Evolutionary conservation across 345 rosid genomes (phyloP).

Genomic region (Streptanthus diversifolius): DNA sequence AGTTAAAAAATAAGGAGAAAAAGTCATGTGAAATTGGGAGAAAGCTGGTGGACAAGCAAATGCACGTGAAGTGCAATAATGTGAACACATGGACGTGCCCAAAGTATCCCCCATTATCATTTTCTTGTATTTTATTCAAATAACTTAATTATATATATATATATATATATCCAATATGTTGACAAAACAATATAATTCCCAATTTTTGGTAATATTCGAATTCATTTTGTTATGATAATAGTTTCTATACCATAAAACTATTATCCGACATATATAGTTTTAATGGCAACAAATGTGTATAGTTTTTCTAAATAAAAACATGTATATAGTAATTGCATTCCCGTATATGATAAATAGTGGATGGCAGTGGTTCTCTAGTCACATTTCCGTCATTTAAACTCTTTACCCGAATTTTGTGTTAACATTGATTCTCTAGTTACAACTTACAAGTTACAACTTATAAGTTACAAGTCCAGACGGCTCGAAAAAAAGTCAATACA

Average conservation of each 20-base stretch:
- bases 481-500: not conserved
- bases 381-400: too few species aligned
- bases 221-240: not conserved
- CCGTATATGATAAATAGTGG: not conserved
- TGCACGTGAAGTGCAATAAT: conserved; percentile 40
- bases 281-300: too few species aligned
- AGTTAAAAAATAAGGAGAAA: not conserved
- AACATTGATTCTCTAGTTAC: not conserved
- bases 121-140: conserved; percentile 13
- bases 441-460: conserved; percentile 20
- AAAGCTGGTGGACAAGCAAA: conserved; percentile 40
- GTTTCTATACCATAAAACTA: not conserved
- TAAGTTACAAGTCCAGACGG: conserved; percentile 9
- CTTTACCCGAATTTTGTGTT: too few species aligned
- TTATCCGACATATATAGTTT: not conserved
- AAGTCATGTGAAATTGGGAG: conserved; percentile 31
- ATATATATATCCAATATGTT: not conserved
- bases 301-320: too few species aligned
- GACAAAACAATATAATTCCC: not conserved
- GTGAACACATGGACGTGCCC: conserved; percentile 37
- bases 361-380: too few species aligned
- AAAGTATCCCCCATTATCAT: conserved; percentile 33
- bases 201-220: not conserved
- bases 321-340: not conserved
- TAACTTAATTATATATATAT: not conserved